These are phyloP conservation scores for Phytophthora chlamydospora DNA, from an alignment of 352 stramenopile species.

Conservation along the genomic window DNA sequence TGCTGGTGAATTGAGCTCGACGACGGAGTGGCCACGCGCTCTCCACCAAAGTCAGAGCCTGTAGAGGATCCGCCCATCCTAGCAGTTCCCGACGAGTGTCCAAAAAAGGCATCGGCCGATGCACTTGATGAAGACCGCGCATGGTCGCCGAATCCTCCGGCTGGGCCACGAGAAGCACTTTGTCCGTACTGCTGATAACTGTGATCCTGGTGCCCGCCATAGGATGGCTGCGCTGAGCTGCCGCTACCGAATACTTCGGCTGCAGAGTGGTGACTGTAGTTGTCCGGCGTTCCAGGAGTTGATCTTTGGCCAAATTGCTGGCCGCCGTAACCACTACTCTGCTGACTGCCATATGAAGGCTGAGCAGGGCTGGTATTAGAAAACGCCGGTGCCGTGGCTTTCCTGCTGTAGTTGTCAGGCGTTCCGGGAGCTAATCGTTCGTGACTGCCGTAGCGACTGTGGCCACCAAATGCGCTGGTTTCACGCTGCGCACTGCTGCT, in stretches of 20 bases:
- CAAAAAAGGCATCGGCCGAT: conserved; percentile 35
- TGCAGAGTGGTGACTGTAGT: conserved; percentile 26
- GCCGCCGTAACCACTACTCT: conserved; percentile 8
- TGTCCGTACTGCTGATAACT: conserved; percentile 14
- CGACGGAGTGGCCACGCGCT: conserved; percentile 12
- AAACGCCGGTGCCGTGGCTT: conserved; percentile 22
- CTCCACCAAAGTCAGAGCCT: conserved; percentile 18
- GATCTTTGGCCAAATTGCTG: conserved; percentile 24
- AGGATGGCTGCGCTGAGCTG: conserved; percentile 18
- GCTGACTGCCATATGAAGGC: conserved; percentile 15
- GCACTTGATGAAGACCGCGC: conserved; percentile 22
- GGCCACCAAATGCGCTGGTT: conserved; percentile 15
- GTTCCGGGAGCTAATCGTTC: conserved; percentile 21
- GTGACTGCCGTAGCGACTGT: conserved; percentile 20
- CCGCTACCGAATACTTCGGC: conserved; percentile 18
- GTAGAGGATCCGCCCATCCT: neutral
- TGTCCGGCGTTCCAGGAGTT: conserved; percentile 20
- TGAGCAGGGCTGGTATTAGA: conserved; percentile 14
- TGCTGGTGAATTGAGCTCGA: conserved; percentile 16
- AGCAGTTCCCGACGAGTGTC: conserved; percentile 9
- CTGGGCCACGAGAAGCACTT: neutral
- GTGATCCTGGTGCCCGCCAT: conserved; percentile 15
- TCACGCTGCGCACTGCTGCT: conserved; percentile 22
- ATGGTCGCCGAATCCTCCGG: conserved; percentile 17
- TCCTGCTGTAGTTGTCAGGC: conserved; percentile 22